Base-by-base conservation (phyloP, 345 rosid genomes). In the Gossypium anomalum region DNA sequence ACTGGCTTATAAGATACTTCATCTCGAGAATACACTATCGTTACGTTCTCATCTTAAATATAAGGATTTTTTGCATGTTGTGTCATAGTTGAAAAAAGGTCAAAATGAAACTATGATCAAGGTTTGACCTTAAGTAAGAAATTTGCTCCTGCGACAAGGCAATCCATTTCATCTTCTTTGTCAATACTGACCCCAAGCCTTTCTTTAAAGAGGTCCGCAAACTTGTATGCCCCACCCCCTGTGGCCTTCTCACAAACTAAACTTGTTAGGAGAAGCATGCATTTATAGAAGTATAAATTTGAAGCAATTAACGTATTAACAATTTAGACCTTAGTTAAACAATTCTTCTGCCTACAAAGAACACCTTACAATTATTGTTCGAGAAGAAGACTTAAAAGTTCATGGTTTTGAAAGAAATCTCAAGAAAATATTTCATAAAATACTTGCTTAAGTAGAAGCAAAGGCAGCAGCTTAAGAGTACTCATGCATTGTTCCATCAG, bases 151-250 rank as follows among this genome's bases (percentile, higher is more conserved):
- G 99, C 92, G 64, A 95, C 99, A 75, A 95, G 97, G 77, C 99
- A 95, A 79, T 93, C 83, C 99, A 95, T 95, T 82, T 95, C 99
- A 85, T 91, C 99, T 85, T 95, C 99, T 81, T 95, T 95, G 76
- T 95, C 99, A 79, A 95, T 90, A 82, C 97, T 88, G 80, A 91
- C 87, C 15, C 98, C 99, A 44, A 95, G 97, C 81, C 91, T 88
- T 83, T 95, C 99, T 80, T 90, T 95, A 81, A 95, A 95, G 68
- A 95, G 86, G 80, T 95, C 97, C 2, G 98, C 83, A 75, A 83
- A 95, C 86, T 93, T 95, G 87, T 78, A 91, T 34, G 99, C 99
- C 78, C 99, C 98, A 9, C 99, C 99, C 16, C 99, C 99, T 75
- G 99, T 95, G 81, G 97, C 99, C 99, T 95, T 86, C 83, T 78